Evolutionary conservation across 2,329 filamentous ascomycete genomes (phyloP), one percentile per base, ranked within the genome.

Genomic region (Botrytis elliptica): DNA sequence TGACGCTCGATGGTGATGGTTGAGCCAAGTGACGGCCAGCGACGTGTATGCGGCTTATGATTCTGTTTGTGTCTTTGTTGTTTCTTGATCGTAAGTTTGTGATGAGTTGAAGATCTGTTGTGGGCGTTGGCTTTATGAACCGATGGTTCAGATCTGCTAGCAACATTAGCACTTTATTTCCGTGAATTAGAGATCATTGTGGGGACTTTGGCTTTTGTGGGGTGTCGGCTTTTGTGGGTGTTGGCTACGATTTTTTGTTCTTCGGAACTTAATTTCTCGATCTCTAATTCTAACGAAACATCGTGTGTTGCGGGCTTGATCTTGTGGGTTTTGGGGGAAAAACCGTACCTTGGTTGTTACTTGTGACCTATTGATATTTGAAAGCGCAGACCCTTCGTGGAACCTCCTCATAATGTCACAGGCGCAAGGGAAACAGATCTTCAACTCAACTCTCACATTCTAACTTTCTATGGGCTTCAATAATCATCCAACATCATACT

Each of bases 1-100:
- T 69, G 66, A 69, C 36, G 36, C 66, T 69, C 38, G 49, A 42
- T 57, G 66, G 66, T 69, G n/a, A 69, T 69, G 66, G 66, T 38
- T 68, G n/a, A n/a, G 66, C n/a, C 12, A 69, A 42, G 66, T 57
- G 52, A 8, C 52, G 52, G 52, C 52, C 52, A 57, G 52, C 52
- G 52, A 33, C 14, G 52, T 69, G n/a, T 42, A 55, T 69, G n/a
- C 40, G 49, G n/a, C 29, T 59, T 57, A 18, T 57, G 66, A 25
- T 69, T 42, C n/a, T 57, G n/a, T 57, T 57, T 57, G 49, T 57
- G 49, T 29, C n/a, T 42, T 69, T 42, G 38, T 69, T 57, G 49
- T 22, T 25, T 40, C 66, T 69, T 57, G 66, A 69, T 69, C 4
- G 38, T 57, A 49, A 68, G 46, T 42, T 33, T 69, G 66, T 57